Base-by-base conservation (phyloP, 345 rosid genomes). In the Hibiscus trionum region DNA sequence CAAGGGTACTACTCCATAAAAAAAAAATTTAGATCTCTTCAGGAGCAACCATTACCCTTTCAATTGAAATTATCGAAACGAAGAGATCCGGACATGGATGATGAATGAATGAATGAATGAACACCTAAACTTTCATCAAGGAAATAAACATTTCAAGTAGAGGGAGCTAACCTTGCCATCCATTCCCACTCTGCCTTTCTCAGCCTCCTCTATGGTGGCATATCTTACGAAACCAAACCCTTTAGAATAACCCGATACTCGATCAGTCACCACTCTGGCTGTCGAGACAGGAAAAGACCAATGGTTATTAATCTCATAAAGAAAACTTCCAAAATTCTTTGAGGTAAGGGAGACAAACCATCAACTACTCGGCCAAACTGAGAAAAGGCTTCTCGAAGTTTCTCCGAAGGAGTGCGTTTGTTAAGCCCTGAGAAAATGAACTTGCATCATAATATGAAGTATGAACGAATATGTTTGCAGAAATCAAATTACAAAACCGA, bases 221-320 rank as follows among this genome's bases (percentile, higher is more conserved):
- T 92, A 93, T 73, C 82, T 86, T 56, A 95, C 96, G 82, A 95
- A 95, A 64, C 98, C 98, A 83, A 86, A 95, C 11, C 99, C 99
- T 82, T 88, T 93, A 1, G 98, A 92, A 82, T 82, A 88, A 70
- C 96, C 97, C 9, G 98, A 88, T 55, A 72, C 87, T 50, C 93
- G 81, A 72, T 93, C 98, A 42, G 88, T 81, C 72, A 93, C 97
- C 46, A 95, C 94, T 78, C 81, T 84, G 56, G 98, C 98, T 95
- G 80, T 14, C 52, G 55, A 78, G 11, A 70, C n/a, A 39, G 44
- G 6, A 65, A 60, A 69, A 76, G 58, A 59, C 24, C 29, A 76
- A 29, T 50, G 14, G 49, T 75, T 70, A 62, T 57, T 31, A 76
- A 35, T 17, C 35, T 53, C 21, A 11, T 3, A 8, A 17, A 7